Evolutionary conservation across 441 rosid species (phyloP), one percentile per base, ranked within the genome.

Genomic region (Gossypium schwendimanii): DNA sequence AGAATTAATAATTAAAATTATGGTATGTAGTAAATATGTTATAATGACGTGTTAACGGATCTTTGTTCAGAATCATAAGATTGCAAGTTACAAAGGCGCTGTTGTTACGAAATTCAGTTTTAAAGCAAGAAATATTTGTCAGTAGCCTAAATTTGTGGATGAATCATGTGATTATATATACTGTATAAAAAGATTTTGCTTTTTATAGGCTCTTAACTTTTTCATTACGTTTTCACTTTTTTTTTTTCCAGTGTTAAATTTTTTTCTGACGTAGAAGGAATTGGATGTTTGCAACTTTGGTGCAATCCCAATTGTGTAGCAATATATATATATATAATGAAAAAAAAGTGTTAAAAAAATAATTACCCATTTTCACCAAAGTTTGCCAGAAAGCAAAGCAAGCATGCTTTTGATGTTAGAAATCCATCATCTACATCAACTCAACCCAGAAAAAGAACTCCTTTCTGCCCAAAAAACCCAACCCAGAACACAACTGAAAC

Each of bases 371-470:
- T 50, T n/a, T 50, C 55, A 50, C 55, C 64, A 41, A 67, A 68
- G 70, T 18, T 77, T 68, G 70, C 70, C 58, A 24, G 41, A 60
- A 68, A 68, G 76, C 76, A 65, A 76, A 76, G 62, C 36, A 58
- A 72, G 17, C 65, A 12, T 68, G 63, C 73, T 60, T 72, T 60
- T 49, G 7, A 17, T 17, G 68, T 55, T 39, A 70, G 64, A 52
- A 52, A 69, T 24, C 61, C 54, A 55, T 20, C 31, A 45, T 50
- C 55, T 3, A 14, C 64, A 39, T n/a, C 65, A 54, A 33, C 52
- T 70, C 54, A 20, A 69, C n/a, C 17, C 50, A 18, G 17, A 53
- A 53, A 44, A 31, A 4, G 33, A 31, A 31, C 8, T 17, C 18
- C 26, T 7, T 20, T 20, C 33, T 10, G 26, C 26, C 60, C 1